Percentiles rank a stretch among this genome's conserved stretches.
These are phyloP conservation scores for Umbellularia californica DNA, from an alignment of 164 flowering plant genomes.

Conservation along the genomic window DNA sequence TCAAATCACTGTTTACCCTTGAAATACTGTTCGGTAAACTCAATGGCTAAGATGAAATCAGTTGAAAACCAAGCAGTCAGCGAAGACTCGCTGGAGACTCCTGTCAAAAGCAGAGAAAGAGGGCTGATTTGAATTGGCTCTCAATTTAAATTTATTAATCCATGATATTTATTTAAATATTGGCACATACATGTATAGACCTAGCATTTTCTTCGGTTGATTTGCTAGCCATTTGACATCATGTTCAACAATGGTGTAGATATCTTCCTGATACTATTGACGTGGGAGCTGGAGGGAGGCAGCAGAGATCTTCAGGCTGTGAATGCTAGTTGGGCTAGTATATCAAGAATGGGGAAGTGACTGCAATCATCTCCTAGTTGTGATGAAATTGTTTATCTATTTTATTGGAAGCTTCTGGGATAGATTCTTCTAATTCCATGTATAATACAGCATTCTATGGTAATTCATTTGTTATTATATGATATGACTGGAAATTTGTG, in stretches of 20 bases:
- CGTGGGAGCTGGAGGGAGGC: constrained; percentile 46
- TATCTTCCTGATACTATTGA: constrained; percentile 79
- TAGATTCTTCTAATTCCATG: neutral
- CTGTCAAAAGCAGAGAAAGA: neutral
- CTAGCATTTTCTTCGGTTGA: neutral
- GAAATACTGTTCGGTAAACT: neutral
- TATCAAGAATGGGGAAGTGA: neutral
- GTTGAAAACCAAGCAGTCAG: neutral
- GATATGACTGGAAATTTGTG: neutral
- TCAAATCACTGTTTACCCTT: too few relatives aligned
- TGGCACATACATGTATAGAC: neutral
- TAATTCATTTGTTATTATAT: constrained; percentile 2
- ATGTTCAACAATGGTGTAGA: constrained; percentile 23
- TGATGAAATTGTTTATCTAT: neutral
- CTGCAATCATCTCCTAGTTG: neutral
- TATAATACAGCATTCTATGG: neutral
- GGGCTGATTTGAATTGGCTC: neutral
- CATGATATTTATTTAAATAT: neutral
- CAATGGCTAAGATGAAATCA: neutral
- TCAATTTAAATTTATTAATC: neutral
- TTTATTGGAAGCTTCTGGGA: constrained; percentile 1
- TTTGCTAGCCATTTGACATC: neutral
- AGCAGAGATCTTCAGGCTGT: constrained; percentile 57
- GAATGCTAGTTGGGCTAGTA: constrained; percentile 35
- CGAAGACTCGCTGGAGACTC: neutral